These are phyloP conservation scores for Tillandsia leiboldiana DNA, from an alignment of 176 grass and related monocot genomes.

Conservation along the genomic window DNA sequence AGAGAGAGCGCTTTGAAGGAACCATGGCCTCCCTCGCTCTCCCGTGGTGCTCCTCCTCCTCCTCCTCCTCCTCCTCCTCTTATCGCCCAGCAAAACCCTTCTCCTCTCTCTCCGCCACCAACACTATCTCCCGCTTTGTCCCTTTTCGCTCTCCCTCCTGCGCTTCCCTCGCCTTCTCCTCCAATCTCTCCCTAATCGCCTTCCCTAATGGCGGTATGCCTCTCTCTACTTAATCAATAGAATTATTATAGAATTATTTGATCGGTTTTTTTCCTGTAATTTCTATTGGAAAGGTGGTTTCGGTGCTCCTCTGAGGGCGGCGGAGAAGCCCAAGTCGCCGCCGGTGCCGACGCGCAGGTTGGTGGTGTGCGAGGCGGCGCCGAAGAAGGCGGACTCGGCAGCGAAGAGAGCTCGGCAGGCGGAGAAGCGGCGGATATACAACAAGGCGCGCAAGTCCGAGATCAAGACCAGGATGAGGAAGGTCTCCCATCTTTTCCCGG, in stretches of 20 bases:
- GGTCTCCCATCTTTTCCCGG: background rate
- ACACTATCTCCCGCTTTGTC: background rate
- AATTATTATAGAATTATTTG: background rate
- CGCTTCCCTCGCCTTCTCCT: constrained; percentile 7
- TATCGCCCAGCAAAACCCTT: constrained; percentile 16
- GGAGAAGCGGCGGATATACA: constrained; percentile 27
- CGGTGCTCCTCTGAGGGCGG: constrained; percentile 1
- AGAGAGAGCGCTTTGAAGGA: background rate
- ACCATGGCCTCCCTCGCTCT: constrained; percentile 26
- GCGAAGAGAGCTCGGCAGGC: constrained; percentile 36
- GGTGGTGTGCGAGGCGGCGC: constrained; percentile 32
- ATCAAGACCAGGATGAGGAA: constrained; percentile 32
- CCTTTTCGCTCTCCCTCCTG: background rate
- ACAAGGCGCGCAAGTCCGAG: constrained; percentile 44
- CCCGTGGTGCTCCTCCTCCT: constrained; percentile 6
- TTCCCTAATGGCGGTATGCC: constrained; percentile 16
- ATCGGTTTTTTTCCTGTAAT: background rate
- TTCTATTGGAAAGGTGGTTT: constrained; percentile 10
- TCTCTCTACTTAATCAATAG: background rate
- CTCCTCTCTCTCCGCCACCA: constrained; percentile 10
- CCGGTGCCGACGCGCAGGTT: constrained; percentile 13
- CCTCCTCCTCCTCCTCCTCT: constrained; percentile 4
- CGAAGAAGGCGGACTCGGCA: constrained; percentile 37
- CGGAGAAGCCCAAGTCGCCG: background rate
- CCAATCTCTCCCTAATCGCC: constrained; percentile 18